Evolutionary conservation across 768 basidiomycete genomes (phyloP).

Genomic region (Russula earlei): DNA sequence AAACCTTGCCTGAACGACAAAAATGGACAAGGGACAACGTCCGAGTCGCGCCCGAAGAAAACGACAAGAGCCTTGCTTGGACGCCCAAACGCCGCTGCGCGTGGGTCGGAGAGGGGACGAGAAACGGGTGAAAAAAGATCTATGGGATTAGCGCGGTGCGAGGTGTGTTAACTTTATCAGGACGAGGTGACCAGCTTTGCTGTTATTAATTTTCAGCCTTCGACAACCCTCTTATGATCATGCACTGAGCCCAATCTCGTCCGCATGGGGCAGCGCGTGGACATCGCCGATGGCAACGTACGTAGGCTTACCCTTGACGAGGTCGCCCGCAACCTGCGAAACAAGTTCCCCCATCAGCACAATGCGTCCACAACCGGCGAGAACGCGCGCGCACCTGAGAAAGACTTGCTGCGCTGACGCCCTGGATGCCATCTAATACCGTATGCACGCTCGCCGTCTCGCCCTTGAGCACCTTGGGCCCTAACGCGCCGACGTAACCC

Average conservation of each 20-base stretch:
- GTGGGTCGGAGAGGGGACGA: background rate
- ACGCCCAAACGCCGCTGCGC: background rate
- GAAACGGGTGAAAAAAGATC: background rate
- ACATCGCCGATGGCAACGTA: constrained; percentile 81
- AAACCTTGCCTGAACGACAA: too few species aligned
- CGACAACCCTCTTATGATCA: background rate
- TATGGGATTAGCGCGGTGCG: background rate
- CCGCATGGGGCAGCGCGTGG: constrained; percentile 66
- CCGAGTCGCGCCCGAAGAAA: too few species aligned
- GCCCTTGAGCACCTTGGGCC: constrained; percentile 56
- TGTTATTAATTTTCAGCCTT: background rate
- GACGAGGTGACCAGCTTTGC: too few species aligned
- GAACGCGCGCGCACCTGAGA: constrained; percentile 45
- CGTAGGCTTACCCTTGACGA: constrained; percentile 73
- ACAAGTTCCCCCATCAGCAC: background rate
- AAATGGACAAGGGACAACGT: too few species aligned
- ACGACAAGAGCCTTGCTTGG: too few species aligned
- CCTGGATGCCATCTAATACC: constrained; percentile 60
- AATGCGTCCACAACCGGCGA: too few species aligned
- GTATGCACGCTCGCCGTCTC: constrained; percentile 47
- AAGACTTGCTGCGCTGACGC: constrained; percentile 54
- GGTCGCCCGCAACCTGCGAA: constrained; percentile 48
- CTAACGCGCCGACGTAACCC: constrained; percentile 52
- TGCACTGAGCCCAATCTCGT: constrained; percentile 59
- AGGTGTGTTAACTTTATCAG: background rate